Evolutionary conservation across 106 monocot species (phyloP).

Genomic region (Dioscorea dumetorum): DNA sequence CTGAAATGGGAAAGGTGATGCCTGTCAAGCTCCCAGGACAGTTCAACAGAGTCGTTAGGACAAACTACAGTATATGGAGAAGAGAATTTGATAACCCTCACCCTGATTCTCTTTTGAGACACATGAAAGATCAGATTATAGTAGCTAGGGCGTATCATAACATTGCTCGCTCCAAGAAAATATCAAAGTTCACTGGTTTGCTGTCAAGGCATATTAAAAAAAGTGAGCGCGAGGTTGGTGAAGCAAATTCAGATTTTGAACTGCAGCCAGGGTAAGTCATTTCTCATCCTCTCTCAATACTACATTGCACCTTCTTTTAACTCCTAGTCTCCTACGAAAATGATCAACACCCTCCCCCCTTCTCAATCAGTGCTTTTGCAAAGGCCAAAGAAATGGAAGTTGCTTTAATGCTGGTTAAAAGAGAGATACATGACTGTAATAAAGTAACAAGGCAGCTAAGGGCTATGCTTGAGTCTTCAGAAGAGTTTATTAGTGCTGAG

Average conservation of each 20-base stretch:
- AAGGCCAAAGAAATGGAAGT: conserved; percentile 37
- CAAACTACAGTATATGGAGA: conserved; percentile 35
- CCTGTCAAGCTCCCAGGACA: conserved; percentile 21
- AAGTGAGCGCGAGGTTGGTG: conserved; percentile 13
- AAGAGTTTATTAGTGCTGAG: conserved; percentile 18
- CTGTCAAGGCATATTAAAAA: conserved; percentile 25
- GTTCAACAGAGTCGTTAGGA: conserved; percentile 14
- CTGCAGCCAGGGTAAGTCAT: conserved; percentile 23
- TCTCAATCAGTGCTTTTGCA: conserved; percentile 19
- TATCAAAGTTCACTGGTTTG: conserved; percentile 12
- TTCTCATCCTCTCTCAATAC: conserved; percentile 1
- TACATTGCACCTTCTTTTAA: neutral
- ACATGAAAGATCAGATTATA: conserved; percentile 59
- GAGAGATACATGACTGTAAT: conserved; percentile 23
- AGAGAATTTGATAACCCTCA: conserved; percentile 24
- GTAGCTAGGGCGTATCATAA: conserved; percentile 50
- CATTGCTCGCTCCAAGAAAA: conserved; percentile 28
- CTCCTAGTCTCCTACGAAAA: neutral
- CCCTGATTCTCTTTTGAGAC: conserved; percentile 27
- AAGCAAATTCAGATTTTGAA: conserved; percentile 37
- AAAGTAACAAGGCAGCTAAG: conserved; percentile 33
- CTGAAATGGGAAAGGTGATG: no score
- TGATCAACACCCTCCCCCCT: neutral
- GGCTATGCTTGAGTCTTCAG: conserved; percentile 38
- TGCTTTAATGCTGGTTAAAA: conserved; percentile 25